These are phyloP conservation scores for Leccinum subgranulosum DNA, from an alignment of 768 basidiomycete species.

Conservation along the genomic window DNA sequence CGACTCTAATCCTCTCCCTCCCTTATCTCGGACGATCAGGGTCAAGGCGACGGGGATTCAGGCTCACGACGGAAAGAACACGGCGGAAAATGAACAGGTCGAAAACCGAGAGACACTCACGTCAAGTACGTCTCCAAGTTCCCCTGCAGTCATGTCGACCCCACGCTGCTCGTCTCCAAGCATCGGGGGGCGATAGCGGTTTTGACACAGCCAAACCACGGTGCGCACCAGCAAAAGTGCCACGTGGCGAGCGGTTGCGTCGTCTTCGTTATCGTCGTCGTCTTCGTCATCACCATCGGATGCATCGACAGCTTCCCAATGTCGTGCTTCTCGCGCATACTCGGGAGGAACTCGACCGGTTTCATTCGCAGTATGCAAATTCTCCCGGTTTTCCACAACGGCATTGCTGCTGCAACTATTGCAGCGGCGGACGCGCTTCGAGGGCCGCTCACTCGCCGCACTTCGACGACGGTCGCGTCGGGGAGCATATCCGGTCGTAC, in stretches of 20 bases:
- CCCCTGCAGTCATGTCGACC: conserved; percentile 24
- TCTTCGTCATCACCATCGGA: conserved; percentile 1
- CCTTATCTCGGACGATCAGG: conserved; percentile 14
- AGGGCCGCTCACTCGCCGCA: conserved; percentile 26
- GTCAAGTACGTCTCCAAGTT: conserved; percentile 32
- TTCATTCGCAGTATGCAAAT: conserved; percentile 1
- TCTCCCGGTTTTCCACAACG: conserved; percentile 10
- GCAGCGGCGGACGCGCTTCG: conserved; percentile 26
- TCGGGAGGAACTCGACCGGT: conserved; percentile 13
- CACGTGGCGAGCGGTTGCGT: conserved; percentile 8
- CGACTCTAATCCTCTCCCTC: conserved; percentile 5
- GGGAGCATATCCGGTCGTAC: neutral
- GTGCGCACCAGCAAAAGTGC: conserved; percentile 20
- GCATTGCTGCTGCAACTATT: conserved; percentile 15
- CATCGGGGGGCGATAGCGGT: conserved; percentile 14
- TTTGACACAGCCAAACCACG: conserved; percentile 24
- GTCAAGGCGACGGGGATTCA: conserved; percentile 10
- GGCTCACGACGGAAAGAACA: neutral
- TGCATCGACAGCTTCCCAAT: neutral
- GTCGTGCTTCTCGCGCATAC: neutral
- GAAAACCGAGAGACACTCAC: conserved; percentile 19
- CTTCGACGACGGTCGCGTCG: conserved; percentile 16
- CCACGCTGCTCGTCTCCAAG: conserved; percentile 7
- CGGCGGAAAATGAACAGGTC: neutral
- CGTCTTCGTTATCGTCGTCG: neutral